Conservation (phyloP, 768 basidiomycete genomes). For the Lactarius hengduanensis region DNA sequence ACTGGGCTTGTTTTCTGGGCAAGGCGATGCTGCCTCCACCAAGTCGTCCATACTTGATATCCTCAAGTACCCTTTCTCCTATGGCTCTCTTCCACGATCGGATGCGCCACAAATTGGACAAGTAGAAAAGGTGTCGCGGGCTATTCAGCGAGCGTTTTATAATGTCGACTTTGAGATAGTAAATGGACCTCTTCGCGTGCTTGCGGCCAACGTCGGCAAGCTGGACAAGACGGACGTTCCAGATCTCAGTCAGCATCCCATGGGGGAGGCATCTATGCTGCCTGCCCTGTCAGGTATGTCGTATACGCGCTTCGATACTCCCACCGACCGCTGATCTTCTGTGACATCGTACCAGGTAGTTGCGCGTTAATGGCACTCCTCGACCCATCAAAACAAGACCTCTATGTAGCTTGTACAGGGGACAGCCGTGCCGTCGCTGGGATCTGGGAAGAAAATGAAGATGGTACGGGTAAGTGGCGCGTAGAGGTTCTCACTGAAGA, state of each 20-base stretch:
- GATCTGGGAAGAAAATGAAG: constrained; percentile 69
- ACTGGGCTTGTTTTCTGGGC: constrained; percentile 53
- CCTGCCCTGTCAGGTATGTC: constrained; percentile 75
- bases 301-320: background rate
- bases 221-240: constrained; percentile 52
- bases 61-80: constrained; percentile 42
- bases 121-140: constrained; percentile 55
- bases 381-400: constrained; percentile 75
- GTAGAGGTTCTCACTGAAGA: constrained; percentile 95
- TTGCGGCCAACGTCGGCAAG: constrained; percentile 56
- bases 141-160: constrained; percentile 75
- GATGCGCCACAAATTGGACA: constrained; percentile 43
- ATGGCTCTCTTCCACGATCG: constrained; percentile 25
- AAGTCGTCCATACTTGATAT: constrained; percentile 37
- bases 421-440: constrained; percentile 97
- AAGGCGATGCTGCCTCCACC: constrained; percentile 33
- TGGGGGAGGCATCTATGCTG: constrained; percentile 68
- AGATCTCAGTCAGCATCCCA: constrained; percentile 67
- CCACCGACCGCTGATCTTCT: background rate
- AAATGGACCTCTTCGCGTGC: constrained; percentile 70
- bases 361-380: constrained; percentile 89
- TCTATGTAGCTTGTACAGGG: constrained; percentile 91
- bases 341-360: constrained; percentile 54
- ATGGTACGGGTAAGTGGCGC: constrained; percentile 76
- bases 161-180: constrained; percentile 85